These are phyloP conservation scores for Salpingoeca rosetta DNA, from an alignment of 78 protist species.

Conservation along the genomic window DNA sequence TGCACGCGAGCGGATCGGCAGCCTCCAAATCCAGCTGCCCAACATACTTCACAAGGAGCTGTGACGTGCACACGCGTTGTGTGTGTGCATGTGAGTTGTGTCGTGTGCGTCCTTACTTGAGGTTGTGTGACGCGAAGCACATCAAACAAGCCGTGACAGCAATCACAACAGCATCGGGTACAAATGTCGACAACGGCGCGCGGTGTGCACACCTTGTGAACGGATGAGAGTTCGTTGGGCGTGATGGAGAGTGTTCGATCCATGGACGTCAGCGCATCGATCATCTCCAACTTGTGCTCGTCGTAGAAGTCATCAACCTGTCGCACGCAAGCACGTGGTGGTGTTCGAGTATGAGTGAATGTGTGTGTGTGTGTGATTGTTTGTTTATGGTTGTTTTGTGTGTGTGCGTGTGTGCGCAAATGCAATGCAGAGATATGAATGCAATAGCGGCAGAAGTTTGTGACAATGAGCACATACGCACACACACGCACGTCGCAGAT, in stretches of 20 bases:
- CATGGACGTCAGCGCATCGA: conserved; percentile 16
- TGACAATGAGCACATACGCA: too few relatives aligned
- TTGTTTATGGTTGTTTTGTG: conserved; percentile 28
- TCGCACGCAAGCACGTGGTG: conserved; percentile 25
- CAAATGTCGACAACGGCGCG: conserved; percentile 23
- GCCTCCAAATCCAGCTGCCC: not conserved
- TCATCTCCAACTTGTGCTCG: conserved; percentile 25
- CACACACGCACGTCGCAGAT: too few relatives aligned
- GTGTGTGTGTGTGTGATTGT: conserved; percentile 46
- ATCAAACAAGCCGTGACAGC: not conserved
- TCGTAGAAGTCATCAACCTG: conserved; percentile 48
- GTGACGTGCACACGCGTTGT: conserved; percentile 1
- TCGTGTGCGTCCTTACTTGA: not conserved
- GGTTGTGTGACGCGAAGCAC: not conserved
- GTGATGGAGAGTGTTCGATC: conserved; percentile 32
- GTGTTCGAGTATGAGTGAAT: conserved; percentile 20
- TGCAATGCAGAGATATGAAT: not conserved
- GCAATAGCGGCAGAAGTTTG: too few relatives aligned
- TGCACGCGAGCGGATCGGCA: conserved; percentile 12
- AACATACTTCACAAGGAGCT: not conserved
- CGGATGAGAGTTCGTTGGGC: conserved; percentile 55
- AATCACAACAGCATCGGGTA: conserved; percentile 8
- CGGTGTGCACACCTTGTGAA: too few relatives aligned
- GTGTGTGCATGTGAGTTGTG: not conserved
- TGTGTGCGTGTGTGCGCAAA: conserved; percentile 6